Evolutionary conservation across 1,139 yeast species (phyloP), one percentile per base, ranked within the genome.

Genomic region (Protomyces arabidopsidicola): DNA sequence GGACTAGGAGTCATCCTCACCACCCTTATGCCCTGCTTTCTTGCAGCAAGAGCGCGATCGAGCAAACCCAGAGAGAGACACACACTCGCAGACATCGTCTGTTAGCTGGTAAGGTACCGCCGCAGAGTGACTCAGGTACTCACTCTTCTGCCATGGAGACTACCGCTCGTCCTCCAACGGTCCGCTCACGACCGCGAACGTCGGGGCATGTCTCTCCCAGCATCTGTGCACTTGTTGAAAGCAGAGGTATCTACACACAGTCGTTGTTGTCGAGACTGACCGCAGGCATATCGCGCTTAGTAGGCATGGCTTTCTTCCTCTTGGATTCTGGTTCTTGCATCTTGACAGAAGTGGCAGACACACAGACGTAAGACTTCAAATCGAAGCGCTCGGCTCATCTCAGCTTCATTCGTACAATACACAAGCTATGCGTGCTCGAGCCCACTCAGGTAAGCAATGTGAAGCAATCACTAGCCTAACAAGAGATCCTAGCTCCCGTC

Each of bases 321-420:
- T 69, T 74, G 10, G 72, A 71, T 35, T 75, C 78, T 0, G 80
- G 68, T 35, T 68, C 67, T 45, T 67, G 70, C 50, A 65, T 68
- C 12, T 55, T 67, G 20, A 60, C 80, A 5, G 77, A 75, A 55
- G 67, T 80, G 77, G 18, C 72, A 76, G 2, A 76, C 73, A 14
- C 58, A 8, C 45, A 22, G 39, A 31, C 53, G 24, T 22, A 48
- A 31, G 58, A 16, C 27, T n/a, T 42, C 34, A 3, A n/a, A 20
- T 18, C 6, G 27, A 16, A 27, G 45, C 74, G 77, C 42, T 69
- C 74, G 22, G 83, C 80, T 67, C 76, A 83, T 0, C 81, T 77
- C 67, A 79, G 82, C 0, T 79, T 74, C 67, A 79, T 79, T 1
- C 71, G 82, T 60, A 77, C 82, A 0, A 70, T 81, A 9, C 80